phyloP scores from a whole-genome alignment of 176 grass and related monocot species.

The Avena eriantha region DNA sequence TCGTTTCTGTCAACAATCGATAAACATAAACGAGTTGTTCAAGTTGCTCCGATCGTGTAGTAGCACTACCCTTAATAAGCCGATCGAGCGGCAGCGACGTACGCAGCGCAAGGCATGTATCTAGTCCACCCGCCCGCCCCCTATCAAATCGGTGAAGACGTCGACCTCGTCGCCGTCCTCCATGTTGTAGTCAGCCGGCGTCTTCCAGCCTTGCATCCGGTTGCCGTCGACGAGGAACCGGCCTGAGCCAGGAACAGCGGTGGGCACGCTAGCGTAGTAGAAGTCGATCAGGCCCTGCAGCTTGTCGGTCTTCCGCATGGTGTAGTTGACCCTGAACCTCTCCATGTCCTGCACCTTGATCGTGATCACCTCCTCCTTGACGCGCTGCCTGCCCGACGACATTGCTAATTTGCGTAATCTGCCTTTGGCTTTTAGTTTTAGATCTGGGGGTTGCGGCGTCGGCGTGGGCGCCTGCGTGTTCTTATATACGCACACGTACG shows the following conservation, averaged over 20 bases:
- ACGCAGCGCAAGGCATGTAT: background rate
- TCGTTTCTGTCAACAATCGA: too few species aligned
- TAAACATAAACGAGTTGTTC: too few species aligned
- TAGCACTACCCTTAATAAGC: background rate
- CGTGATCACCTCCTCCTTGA: constrained; percentile 12
- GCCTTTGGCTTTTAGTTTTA: background rate
- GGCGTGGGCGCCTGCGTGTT: too few species aligned
- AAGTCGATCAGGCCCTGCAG: constrained; percentile 1
- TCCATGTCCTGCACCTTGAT: constrained; percentile 10
- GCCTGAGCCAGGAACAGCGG: background rate
- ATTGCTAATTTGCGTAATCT: background rate
- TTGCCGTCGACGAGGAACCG: constrained; percentile 12
- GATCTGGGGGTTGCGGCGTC: background rate
- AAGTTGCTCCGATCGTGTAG: background rate
- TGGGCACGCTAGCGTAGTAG: constrained; percentile 14
- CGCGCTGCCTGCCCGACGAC: background rate
- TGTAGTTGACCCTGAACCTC: background rate
- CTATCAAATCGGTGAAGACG: background rate
- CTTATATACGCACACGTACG: too few species aligned
- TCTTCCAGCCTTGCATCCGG: background rate
- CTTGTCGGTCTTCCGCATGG: constrained; percentile 6
- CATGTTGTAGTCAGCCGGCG: background rate
- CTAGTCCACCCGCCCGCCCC: background rate
- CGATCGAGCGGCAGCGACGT: too few species aligned
- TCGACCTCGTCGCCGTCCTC: constrained; percentile 4